Evolutionary conservation across 2,329 filamentous ascomycete species (phyloP).

Genomic region (Penicillium sp.): DNA sequence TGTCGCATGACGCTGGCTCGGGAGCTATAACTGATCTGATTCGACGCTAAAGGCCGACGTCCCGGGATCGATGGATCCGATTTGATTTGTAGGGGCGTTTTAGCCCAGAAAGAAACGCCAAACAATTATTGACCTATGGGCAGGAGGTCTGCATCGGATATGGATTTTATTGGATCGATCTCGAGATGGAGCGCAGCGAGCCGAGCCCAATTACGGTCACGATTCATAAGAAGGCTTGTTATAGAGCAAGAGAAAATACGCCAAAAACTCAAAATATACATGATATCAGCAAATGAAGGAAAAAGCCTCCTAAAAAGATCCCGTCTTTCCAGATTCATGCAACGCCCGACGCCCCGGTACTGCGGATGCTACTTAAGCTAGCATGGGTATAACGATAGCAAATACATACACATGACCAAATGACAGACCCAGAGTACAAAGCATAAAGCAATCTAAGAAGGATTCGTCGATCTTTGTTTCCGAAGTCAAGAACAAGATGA

Average conservation of each 20-base stretch:
- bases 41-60: not conserved
- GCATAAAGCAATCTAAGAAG: not conserved
- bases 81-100: slow-evolving; percentile 7
- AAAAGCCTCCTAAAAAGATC: not conserved
- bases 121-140: not conserved
- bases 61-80: slow-evolving; percentile 11
- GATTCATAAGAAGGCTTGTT: slow-evolving; percentile 3
- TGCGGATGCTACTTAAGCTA: slow-evolving; percentile 13
- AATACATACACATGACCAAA: slow-evolving; percentile 1
- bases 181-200: not conserved
- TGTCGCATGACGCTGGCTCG: not conserved
- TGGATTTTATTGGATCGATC: not conserved
- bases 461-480: not conserved
- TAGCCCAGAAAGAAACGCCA: not conserved
- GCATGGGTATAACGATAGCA: slow-evolving; percentile 22
- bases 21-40: not conserved
- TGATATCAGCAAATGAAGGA: not conserved
- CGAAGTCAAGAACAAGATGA: not conserved
- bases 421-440: not conserved
- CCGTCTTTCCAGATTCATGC: not conserved
- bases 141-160: not conserved
- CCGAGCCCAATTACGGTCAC: not conserved
- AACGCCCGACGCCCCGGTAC: slow-evolving; percentile 19
- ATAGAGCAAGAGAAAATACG: not conserved
- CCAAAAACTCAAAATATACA: not conserved